Conservation (phyloP, 176 grass and related monocot species). For the Microstegium vimineum region DNA sequence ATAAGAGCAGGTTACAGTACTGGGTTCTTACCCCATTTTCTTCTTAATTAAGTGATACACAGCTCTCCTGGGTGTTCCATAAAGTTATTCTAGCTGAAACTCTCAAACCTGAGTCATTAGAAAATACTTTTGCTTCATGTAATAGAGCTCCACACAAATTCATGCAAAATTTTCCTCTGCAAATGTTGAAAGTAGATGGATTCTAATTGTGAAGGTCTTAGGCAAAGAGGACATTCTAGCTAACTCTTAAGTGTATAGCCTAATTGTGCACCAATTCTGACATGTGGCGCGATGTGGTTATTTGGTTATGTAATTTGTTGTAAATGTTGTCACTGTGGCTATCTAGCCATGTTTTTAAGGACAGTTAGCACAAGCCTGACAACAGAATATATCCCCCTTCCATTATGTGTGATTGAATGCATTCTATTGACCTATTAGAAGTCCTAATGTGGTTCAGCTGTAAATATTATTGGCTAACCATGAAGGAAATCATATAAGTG, state of each 20-base stretch:
- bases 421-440: constrained; percentile 7
- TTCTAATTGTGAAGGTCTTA: not conserved
- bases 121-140: not conserved
- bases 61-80: no score
- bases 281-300: not conserved
- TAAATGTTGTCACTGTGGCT: not conserved
- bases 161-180: not conserved
- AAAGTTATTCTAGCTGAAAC: not conserved
- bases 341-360: not conserved
- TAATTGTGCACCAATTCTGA: not conserved
- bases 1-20: no score
- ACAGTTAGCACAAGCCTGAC: not conserved
- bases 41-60: no score
- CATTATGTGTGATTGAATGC: constrained; percentile 1
- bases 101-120: not conserved
- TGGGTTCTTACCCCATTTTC: no score
- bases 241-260: not conserved
- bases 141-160: not conserved
- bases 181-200: not conserved
- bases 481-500: not conserved
- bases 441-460: not conserved
- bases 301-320: not conserved
- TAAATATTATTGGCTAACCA: not conserved
- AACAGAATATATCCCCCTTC: not conserved
- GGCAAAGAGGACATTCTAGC: not conserved